Conservation (phyloP, 139 green algal species). For the Asterochloris erici region DNA sequence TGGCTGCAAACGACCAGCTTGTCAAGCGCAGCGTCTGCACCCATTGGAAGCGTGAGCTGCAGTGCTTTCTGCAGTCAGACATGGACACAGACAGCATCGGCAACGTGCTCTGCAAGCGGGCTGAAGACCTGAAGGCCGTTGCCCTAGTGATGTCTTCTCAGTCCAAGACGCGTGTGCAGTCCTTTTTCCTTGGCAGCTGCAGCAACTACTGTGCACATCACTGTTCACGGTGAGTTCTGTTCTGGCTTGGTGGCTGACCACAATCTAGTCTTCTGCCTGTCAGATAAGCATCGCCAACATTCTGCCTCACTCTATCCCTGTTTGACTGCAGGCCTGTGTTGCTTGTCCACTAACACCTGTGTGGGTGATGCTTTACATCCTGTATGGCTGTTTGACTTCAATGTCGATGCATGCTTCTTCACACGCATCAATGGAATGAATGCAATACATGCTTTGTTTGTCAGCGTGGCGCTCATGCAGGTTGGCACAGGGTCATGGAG, state of each 20-base stretch:
- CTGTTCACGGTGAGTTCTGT: not conserved
- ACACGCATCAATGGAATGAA: too few species aligned
- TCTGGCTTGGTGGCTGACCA: not conserved
- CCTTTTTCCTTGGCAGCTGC: slow-evolving; percentile 58
- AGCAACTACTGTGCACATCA: slow-evolving; percentile 36
- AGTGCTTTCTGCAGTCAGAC: slow-evolving; percentile 34
- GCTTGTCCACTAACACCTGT: not conserved
- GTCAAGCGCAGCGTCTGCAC: not conserved
- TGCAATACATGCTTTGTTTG: too few species aligned
- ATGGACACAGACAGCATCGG: slow-evolving; percentile 60
- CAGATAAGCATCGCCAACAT: not conserved
- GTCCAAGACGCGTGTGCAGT: slow-evolving; percentile 34
- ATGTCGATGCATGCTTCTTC: too few species aligned
- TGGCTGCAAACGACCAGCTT: not conserved
- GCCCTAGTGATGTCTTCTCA: slow-evolving; percentile 56
- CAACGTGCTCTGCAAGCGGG: slow-evolving; percentile 61
- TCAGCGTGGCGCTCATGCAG: too few species aligned
- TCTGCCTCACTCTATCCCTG: not conserved
- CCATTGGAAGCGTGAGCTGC: not conserved
- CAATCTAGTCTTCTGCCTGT: not conserved
- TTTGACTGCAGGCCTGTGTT: not conserved
- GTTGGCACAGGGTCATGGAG: too few species aligned
- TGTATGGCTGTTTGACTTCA: too few species aligned
- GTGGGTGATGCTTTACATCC: too few species aligned
- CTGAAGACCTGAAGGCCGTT: slow-evolving; percentile 51